These are phyloP conservation scores for Athelia psychrophila DNA, from an alignment of 1,284 basidiomycete species.

Conservation along the genomic window DNA sequence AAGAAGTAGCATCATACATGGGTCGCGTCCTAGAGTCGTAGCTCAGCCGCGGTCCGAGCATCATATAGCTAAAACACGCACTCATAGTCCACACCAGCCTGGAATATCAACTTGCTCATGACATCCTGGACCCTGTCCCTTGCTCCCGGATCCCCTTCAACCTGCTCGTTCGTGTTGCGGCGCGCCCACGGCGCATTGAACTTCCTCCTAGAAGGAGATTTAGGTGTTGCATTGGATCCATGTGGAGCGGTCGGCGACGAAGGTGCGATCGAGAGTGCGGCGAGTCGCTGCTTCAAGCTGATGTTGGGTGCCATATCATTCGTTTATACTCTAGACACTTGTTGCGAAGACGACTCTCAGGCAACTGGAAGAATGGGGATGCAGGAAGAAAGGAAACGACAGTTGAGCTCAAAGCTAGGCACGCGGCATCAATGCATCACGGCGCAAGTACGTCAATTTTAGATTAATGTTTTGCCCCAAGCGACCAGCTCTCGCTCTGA, in stretches of 20 bases:
- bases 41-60: constrained; percentile 7
- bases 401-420: too few relatives aligned
- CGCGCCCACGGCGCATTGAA: constrained; percentile 38
- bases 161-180: constrained; percentile 15
- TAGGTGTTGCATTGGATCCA: constrained; percentile 23
- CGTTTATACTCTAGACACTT: too few relatives aligned
- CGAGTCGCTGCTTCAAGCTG: constrained; percentile 57
- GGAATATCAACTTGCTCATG: constrained; percentile 74
- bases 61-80: constrained; percentile 29
- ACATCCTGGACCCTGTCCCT: constrained; percentile 57
- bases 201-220: constrained; percentile 28
- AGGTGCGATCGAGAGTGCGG: constrained; percentile 49
- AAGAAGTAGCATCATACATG: constrained; percentile 54
- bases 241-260: constrained; percentile 41
- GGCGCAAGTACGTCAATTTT: too few relatives aligned
- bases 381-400: too few relatives aligned
- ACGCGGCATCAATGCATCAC: too few relatives aligned
- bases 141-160: constrained; percentile 24
- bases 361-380: too few relatives aligned
- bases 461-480: too few relatives aligned
- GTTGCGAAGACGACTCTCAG: too few relatives aligned
- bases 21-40: constrained; percentile 64
- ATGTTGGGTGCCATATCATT: constrained; percentile 14
- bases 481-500: too few relatives aligned
- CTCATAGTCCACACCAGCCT: constrained; percentile 88